Evolutionary conservation across 352 stramenopile species (phyloP).

Genomic region (Phytophthora pinifolia): DNA sequence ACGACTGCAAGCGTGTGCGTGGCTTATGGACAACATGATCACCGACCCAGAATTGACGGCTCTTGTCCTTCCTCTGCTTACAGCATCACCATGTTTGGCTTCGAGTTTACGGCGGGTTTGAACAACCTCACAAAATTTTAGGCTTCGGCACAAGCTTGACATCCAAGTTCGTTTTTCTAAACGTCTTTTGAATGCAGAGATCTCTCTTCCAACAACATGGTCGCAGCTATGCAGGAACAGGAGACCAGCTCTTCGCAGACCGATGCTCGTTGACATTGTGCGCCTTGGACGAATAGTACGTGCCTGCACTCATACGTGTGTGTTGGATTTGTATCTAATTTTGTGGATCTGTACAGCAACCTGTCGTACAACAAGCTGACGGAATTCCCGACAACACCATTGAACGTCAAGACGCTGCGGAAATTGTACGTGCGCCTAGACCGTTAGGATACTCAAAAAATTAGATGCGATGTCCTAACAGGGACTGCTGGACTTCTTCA

Average conservation of each 20-base stretch:
- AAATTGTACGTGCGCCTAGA: slow-evolving; percentile 25
- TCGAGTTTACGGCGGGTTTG: slow-evolving; percentile 30
- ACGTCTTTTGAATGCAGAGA: slow-evolving; percentile 28
- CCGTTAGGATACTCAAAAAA: background rate
- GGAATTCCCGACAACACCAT: slow-evolving; percentile 23
- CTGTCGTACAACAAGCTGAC: slow-evolving; percentile 38
- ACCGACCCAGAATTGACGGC: background rate
- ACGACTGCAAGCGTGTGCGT: slow-evolving; percentile 28
- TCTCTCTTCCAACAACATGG: slow-evolving; percentile 41
- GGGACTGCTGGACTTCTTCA: background rate
- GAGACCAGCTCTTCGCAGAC: slow-evolving; percentile 9
- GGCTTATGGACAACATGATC: background rate
- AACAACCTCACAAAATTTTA: slow-evolving; percentile 35
- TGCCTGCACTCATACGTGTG: background rate
- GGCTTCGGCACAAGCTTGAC: background rate
- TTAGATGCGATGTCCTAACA: background rate
- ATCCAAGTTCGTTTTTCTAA: background rate
- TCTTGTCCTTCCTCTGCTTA: background rate
- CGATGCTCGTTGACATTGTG: slow-evolving; percentile 26
- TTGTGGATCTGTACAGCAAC: slow-evolving; percentile 21
- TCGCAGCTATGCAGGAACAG: slow-evolving; percentile 33
- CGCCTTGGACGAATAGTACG: slow-evolving; percentile 35
- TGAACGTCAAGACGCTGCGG: slow-evolving; percentile 26
- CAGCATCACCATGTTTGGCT: slow-evolving; percentile 41
- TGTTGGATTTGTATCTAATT: slow-evolving; percentile 3